Evolutionary conservation across 306 rosid species (phyloP).

Genomic region (Acacia confusa): DNA sequence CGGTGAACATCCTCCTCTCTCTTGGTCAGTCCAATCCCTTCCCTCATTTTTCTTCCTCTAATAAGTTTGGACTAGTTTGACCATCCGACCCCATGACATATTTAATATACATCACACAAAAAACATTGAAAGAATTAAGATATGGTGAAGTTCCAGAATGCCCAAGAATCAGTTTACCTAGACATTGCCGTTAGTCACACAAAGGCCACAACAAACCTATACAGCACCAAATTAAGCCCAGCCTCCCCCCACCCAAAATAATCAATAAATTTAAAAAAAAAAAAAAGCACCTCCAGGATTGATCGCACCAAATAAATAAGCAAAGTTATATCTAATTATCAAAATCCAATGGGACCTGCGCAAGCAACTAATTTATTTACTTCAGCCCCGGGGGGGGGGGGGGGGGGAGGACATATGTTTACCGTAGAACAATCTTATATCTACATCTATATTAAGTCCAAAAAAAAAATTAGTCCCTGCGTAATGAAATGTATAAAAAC

Average conservation of each 20-base stretch:
- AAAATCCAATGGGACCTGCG: background rate
- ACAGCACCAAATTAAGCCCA: background rate
- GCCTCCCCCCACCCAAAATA: background rate
- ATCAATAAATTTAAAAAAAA: background rate
- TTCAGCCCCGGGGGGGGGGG: background rate
- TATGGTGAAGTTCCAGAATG: background rate
- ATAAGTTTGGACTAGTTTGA: background rate
- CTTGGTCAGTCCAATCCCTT: background rate
- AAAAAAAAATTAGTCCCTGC: background rate
- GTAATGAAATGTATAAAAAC: background rate
- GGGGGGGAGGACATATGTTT: background rate
- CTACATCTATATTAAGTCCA: background rate
- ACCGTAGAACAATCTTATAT: background rate
- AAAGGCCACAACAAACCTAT: background rate
- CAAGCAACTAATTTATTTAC: background rate
- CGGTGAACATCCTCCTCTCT: background rate
- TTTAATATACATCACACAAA: background rate
- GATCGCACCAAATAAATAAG: background rate
- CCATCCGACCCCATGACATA: background rate
- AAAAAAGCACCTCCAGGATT: background rate
- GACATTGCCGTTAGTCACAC: background rate
- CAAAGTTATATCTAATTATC: background rate
- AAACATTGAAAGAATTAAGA: background rate
- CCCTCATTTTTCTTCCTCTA: background rate
- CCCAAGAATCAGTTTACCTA: background rate